Base-by-base conservation (phyloP, 2,329 filamentous ascomycete species). In the Furcasterigmium sp. region DNA sequence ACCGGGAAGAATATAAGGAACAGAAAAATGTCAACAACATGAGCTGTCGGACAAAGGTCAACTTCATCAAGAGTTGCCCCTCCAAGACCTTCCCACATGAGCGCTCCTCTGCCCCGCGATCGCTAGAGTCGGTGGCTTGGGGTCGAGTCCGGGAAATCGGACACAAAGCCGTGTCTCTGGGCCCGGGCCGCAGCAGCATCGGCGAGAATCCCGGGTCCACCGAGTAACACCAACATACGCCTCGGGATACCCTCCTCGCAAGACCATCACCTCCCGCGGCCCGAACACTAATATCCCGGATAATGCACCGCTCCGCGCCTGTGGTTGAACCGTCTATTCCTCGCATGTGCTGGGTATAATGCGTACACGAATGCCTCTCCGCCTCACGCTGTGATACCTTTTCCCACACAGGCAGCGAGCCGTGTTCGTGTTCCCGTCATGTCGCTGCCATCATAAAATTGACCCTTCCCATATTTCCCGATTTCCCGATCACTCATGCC, bases 301-400 rank as follows among this genome's bases (percentile, higher is more conserved):
- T n/a, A n/a, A n/a, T n/a, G n/a, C n/a, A n/a, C n/a, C n/a, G n/a
- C n/a, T 9, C 13, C 29, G 14, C 29, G 29, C 29, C 5, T 15
- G 14, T 32, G 29, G 3, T 15, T n/a, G 29, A 32, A n/a, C 17
- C 15, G 32, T 35, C 32, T 35, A 35, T 35, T 35, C 32, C 32
- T 35, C 32, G 32, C 32, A 35, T 26, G 11, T 35, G 32, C 32
- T 35, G 32, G 15, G 32, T 35, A 35, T 35, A 35, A 35, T 35
- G 32, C 32, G 32, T 17, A 9, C 32, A 35, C 32, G 17, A 35
- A 6, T 10, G 21, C 14, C 37, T 28, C 17, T 14, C 23, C 37
- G 37, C 26, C 37, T n/a, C n/a, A n/a, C n/a, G n/a, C n/a, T n/a
- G n/a, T n/a, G n/a, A n/a, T n/a, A n/a, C n/a, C n/a, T n/a, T n/a